These are phyloP conservation scores for Phaeosphaeria sp. DNA, from an alignment of 2,329 filamentous ascomycete species.

Conservation along the genomic window DNA sequence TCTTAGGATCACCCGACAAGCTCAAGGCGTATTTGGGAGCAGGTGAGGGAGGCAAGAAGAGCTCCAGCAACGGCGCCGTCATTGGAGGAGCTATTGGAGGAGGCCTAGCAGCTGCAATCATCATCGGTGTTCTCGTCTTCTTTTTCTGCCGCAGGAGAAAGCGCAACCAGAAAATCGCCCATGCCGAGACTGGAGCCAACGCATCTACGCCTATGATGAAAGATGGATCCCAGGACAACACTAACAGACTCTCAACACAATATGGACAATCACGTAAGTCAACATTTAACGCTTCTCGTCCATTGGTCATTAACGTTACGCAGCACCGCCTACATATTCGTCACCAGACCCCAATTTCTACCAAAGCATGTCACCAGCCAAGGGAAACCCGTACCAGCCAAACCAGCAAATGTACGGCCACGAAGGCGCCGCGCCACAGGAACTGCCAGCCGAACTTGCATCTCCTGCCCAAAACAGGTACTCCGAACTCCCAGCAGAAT, in stretches of 20 bases:
- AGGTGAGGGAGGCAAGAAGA: not conserved
- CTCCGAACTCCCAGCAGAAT: conserved; percentile 32
- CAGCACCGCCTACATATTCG: conserved; percentile 36
- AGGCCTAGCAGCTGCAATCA: conserved; percentile 25
- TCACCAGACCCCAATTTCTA: conserved; percentile 26
- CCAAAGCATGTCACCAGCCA: conserved; percentile 12
- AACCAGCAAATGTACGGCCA: conserved; percentile 24
- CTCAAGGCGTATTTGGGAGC: conserved; percentile 19
- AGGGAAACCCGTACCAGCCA: conserved; percentile 11
- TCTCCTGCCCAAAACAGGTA: conserved; percentile 14
- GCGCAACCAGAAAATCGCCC: conserved; percentile 7
- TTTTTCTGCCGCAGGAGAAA: conserved; percentile 28
- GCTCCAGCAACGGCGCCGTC: conserved; percentile 28
- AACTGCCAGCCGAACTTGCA: conserved; percentile 22
- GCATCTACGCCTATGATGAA: conserved; percentile 22
- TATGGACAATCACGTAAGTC: conserved; percentile 32
- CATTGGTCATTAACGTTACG: not conserved
- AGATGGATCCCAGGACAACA: conserved; percentile 11
- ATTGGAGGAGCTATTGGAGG: conserved; percentile 39
- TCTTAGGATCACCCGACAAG: conserved; percentile 27
- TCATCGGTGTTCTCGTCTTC: conserved; percentile 34
- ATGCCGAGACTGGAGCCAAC: conserved; percentile 10
- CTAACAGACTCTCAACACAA: conserved; percentile 10
- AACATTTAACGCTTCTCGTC: not conserved
- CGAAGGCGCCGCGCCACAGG: conserved; percentile 19